Conservation (phyloP, 139 green algal species). For the Closterium sp. region DNA sequence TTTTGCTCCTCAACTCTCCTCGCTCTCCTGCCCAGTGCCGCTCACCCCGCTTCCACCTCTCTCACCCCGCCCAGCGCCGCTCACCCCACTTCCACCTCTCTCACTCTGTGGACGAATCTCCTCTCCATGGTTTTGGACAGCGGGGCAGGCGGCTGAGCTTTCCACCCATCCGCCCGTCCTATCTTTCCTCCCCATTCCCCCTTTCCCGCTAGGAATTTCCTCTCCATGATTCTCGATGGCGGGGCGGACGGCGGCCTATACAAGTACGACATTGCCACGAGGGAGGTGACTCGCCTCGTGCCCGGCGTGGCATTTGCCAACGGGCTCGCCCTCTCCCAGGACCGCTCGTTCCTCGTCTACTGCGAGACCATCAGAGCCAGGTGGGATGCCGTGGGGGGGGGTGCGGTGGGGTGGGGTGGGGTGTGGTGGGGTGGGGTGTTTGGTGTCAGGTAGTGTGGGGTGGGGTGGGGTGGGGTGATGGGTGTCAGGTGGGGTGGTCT, state of each 20-base stretch:
- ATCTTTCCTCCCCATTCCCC: background rate
- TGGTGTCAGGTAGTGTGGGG: background rate
- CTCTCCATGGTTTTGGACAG: background rate
- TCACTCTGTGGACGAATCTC: too few relatives aligned
- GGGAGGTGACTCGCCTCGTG: background rate
- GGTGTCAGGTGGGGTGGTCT: too few relatives aligned
- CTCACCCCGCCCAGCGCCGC: background rate
- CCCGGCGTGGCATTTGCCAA: constrained; percentile 63
- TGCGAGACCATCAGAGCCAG: constrained; percentile 50
- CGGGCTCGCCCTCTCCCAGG: constrained; percentile 67
- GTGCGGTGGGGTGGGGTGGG: background rate
- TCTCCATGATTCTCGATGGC: constrained; percentile 43
- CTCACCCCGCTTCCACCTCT: background rate
- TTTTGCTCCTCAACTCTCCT: background rate
- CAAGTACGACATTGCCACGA: constrained; percentile 59
- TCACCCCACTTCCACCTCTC: background rate
- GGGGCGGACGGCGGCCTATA: constrained; percentile 60
- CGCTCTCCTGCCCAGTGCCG: background rate
- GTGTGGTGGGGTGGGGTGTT: background rate
- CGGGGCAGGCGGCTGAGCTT: too few relatives aligned
- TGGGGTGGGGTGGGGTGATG: background rate
- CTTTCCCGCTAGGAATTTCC: constrained; percentile 6
- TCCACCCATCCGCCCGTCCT: background rate
- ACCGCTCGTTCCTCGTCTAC: constrained; percentile 65
- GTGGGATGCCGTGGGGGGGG: background rate